These are phyloP conservation scores for Penicillium brevicompactum DNA, from an alignment of 2,329 filamentous ascomycete genomes.

Conservation along the genomic window DNA sequence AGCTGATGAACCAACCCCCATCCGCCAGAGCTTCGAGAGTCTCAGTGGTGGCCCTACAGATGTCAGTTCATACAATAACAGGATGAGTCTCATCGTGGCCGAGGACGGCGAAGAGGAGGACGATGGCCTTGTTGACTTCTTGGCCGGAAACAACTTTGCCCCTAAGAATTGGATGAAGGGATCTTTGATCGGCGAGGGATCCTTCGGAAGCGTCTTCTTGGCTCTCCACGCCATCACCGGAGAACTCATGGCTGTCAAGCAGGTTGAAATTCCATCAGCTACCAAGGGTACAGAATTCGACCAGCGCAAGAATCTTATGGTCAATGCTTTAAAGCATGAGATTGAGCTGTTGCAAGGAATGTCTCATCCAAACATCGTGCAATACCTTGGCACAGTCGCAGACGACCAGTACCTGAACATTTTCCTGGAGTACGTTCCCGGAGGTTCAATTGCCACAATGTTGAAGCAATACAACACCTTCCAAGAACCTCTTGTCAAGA, in stretches of 20 bases:
- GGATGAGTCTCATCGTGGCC: constrained; percentile 79
- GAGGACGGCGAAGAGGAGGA: constrained; percentile 92
- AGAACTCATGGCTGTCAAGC: constrained; percentile 96
- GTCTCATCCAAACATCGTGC: constrained; percentile 95
- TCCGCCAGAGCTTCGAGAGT: constrained; percentile 77
- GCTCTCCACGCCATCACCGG: constrained; percentile 94
- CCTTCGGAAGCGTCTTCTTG: constrained; percentile 93
- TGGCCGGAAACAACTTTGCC: constrained; percentile 91
- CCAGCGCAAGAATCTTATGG: constrained; percentile 95
- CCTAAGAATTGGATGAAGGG: constrained; percentile 99
- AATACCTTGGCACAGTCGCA: constrained; percentile 93
- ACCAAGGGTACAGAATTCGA: constrained; percentile 78
- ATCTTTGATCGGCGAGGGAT: constrained; percentile 92
- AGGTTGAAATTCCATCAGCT: constrained; percentile 87
- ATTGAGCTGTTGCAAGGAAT: constrained; percentile 92
- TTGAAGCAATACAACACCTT: constrained; percentile 97
- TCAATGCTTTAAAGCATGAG: constrained; percentile 93
- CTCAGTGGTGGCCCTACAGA: constrained; percentile 67
- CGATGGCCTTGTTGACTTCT: constrained; percentile 62
- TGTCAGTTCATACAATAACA: constrained; percentile 74
- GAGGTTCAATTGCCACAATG: constrained; percentile 97
- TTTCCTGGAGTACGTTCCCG: constrained; percentile 98
- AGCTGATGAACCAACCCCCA: constrained; percentile 73
- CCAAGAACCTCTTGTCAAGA: constrained; percentile 88
- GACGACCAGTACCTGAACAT: constrained; percentile 94